A percentile compares a stretch with the other conserved stretches of the same genome.
Evolutionary conservation across 2,329 filamentous ascomycete genomes (phyloP).

Genomic region (Madurella mycetomatis): DNA sequence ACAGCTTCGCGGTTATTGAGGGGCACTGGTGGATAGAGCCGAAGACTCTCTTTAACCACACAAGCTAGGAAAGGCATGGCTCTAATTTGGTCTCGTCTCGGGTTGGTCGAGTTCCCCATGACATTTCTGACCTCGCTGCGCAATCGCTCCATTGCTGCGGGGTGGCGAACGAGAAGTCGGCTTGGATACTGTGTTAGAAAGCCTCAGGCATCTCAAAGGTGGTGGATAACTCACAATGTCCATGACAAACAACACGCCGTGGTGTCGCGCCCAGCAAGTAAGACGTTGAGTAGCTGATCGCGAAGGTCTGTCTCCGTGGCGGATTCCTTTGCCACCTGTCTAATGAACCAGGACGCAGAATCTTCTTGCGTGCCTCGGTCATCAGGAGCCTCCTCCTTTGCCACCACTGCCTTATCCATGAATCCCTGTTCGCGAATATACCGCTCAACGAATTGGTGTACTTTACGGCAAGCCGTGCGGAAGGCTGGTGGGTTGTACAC

Average conservation of each 20-base stretch:
- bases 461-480: constrained; percentile 23
- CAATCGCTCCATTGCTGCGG: constrained; percentile 19
- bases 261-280: constrained; percentile 25
- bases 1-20: constrained; percentile 31
- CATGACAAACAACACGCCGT: constrained; percentile 26
- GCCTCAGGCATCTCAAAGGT: no score
- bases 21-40: constrained; percentile 34
- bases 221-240: constrained; percentile 19
- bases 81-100: constrained; percentile 21
- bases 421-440: constrained; percentile 17
- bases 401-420: constrained; percentile 2
- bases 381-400: neutral
- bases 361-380: neutral
- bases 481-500: constrained; percentile 28
- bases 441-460: constrained; percentile 20
- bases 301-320: constrained; percentile 17
- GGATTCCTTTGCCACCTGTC: constrained; percentile 9
- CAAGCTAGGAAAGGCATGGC: constrained; percentile 22
- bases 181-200: neutral
- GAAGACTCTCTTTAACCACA: constrained; percentile 27
- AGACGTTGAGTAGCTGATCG: constrained; percentile 25
- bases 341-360: constrained; percentile 7
- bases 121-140: constrained; percentile 18
- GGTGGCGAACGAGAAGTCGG: constrained; percentile 25
- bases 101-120: constrained; percentile 15